Evolutionary conservation across 140 eudicot species (phyloP), one percentile per base, ranked within the genome.

Genomic region (Senecio squalidus): DNA sequence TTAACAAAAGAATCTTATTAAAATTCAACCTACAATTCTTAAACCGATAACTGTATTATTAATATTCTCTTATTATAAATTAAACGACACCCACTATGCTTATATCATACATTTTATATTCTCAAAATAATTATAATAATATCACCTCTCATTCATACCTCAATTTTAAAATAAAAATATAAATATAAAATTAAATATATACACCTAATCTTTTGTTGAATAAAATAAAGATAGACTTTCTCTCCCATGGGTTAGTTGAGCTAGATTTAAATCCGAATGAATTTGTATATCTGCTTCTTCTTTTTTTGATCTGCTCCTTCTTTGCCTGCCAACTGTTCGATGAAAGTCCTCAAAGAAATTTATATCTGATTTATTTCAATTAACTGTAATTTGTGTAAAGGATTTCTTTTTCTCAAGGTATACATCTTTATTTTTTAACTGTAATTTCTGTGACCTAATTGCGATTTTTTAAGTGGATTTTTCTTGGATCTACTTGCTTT

Each of bases 211-310:
- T n/a, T n/a, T n/a, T n/a, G n/a, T n/a, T n/a, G n/a, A n/a, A 69
- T 38, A 38, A 20, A 50, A 60, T 60, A 70, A 36, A 40, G 29
- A 27, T 70, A 70, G 45, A 53, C 56, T 62, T 62, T 60, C 40
- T 30, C 34, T 28, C 60, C 59, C 62, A 55, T 53, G n/a, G 60
- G 81, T 82, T 74, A 51, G 85, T 78, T 82, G 80, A 82, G 66
- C 85, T 74, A 68, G 72, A 82, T 75, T 82, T 78, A 36, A 73
- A 75, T 76, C 78, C 80, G 75, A 71, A 59, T 47, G 64, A 64
- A 67, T 28, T 61, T 56, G 47, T 57, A 67, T 66, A 36, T 61
- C 65, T 40, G 24, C 60, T 24, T 43, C 51, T 50, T 66, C 74
- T 43, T 55, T 58, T 57, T 46, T 59, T 67, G 22, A 82, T 74